Conservation (phyloP, 2,329 filamentous ascomycete species). For the Fusarium graminum region DNA sequence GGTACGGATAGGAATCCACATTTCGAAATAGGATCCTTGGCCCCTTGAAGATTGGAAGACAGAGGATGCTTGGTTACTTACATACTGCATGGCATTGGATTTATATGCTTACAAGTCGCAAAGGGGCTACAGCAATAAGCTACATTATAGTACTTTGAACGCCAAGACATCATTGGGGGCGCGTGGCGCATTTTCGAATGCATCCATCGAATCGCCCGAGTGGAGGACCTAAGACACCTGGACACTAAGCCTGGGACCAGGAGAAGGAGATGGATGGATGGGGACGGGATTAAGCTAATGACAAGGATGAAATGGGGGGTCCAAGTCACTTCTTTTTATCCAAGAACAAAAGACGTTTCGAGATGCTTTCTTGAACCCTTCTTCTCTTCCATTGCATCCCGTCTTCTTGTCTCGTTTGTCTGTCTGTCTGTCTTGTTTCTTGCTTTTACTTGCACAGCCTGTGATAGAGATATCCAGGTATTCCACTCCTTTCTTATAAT, state of each 20-base stretch:
- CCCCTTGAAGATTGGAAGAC: not conserved
- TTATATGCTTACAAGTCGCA: not conserved
- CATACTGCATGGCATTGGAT: not conserved
- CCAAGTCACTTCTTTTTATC: slow-evolving; percentile 29
- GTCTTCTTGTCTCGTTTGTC: not conserved
- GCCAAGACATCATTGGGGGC: slow-evolving; percentile 16
- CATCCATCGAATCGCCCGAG: slow-evolving; percentile 36
- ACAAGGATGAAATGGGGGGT: slow-evolving; percentile 28
- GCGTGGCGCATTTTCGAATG: slow-evolving; percentile 38
- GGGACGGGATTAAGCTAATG: slow-evolving; percentile 14
- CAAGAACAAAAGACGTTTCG: slow-evolving; percentile 23
- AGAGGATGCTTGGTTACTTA: not conserved
- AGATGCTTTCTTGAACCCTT: slow-evolving; percentile 20
- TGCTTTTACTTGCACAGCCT: slow-evolving; percentile 16
- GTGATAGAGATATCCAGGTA: slow-evolving; percentile 36
- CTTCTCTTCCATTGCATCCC: slow-evolving; percentile 15
- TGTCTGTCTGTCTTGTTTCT: slow-evolving; percentile 13
- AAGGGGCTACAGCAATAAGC: slow-evolving; percentile 29
- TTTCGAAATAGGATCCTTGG: slow-evolving; percentile 1
- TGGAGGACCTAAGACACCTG: slow-evolving; percentile 15
- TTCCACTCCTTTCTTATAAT: slow-evolving; percentile 32
- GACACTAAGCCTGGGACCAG: slow-evolving; percentile 2
- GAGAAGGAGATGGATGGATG: slow-evolving; percentile 5
- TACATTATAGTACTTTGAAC: not conserved
- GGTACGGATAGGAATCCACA: slow-evolving; percentile 7